Percentiles rank a stretch among this genome's conserved stretches.
Conservation (phyloP, 257 asterid genomes). For the Linaria vulgaris region DNA sequence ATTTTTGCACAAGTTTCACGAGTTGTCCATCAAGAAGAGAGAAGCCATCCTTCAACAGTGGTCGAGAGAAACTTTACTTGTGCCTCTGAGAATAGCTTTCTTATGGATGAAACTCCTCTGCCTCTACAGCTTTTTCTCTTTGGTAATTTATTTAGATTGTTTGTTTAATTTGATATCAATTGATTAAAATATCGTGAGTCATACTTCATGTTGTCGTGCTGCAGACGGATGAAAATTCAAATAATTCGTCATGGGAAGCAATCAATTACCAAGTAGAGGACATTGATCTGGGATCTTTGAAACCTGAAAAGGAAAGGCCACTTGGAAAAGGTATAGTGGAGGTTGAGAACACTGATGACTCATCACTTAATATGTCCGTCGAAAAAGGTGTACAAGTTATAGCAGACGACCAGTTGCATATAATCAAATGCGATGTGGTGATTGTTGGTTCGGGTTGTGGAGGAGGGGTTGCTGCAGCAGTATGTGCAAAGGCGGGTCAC, state of each 20-base stretch:
- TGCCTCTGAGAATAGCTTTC: constrained; percentile 61
- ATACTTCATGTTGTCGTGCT: constrained; percentile 13
- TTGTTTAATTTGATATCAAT: no score
- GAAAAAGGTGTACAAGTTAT: constrained; percentile 47
- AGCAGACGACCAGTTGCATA: constrained; percentile 27
- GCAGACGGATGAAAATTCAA: constrained; percentile 68
- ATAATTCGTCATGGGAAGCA: constrained; percentile 70
- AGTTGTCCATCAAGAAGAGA: constrained; percentile 57
- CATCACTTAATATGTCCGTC: constrained; percentile 54
- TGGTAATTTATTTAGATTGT: constrained; percentile 41
- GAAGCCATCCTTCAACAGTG: constrained; percentile 68
- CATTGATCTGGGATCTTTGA: constrained; percentile 23
- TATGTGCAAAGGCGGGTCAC: constrained; percentile 73
- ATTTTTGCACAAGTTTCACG: constrained; percentile 64
- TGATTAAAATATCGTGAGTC: no score
- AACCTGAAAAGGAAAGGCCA: constrained; percentile 47
- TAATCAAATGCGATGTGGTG: constrained; percentile 74
- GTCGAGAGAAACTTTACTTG: constrained; percentile 48
- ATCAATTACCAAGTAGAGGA: constrained; percentile 57
- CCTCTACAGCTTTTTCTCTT: constrained; percentile 56
- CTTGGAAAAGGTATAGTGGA: constrained; percentile 77
- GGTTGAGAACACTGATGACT: constrained; percentile 40
- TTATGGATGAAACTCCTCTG: constrained; percentile 43
- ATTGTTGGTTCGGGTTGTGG: constrained; percentile 92
- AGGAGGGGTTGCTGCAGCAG: constrained; percentile 85